Base-by-base conservation (phyloP, 495 filamentous ascomycete genomes). In the Penicillium pancosmium region DNA sequence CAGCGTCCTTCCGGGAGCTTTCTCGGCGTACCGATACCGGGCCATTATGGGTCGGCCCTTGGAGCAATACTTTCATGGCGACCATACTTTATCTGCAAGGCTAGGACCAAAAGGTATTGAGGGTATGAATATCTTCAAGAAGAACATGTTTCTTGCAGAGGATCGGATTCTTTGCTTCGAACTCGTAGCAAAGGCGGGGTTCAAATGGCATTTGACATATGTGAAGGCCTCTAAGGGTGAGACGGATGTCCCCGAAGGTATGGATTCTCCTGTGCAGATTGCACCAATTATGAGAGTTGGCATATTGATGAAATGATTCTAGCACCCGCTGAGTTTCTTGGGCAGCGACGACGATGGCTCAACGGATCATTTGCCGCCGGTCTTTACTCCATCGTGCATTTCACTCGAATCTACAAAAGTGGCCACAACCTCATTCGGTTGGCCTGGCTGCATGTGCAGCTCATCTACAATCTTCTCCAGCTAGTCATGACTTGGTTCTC, bases 301-400 rank as follows among this genome's bases (percentile, higher is more conserved):
- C 19, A 44, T 44, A 44, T 5, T 40, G 49, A 56, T 18, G 27
- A 41, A 19, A 50, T 25, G 15, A 56, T 49, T 40, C 6, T 27
- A 57, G 55, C 55, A 57, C 47, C 48, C 6, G 34, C 92, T 54
- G 91, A 96, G 69, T 95, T 96, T 76, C 95, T 96, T 76, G 86
- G 86, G 43, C 91, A 96, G 74, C 88, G 91, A 73, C 84, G 91
- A 73, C 84, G 91, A 75, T 96, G 91, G 91, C 82, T 95, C 34
- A 96, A 96, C 77, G 91, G 91, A 69, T 95, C 91, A 5, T 95
- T 96, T 66, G 91, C 91, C 11, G 91, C 91, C 66, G 88, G 88
- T 72, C 85, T 95, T 59, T 96, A 96, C 78, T 86, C 92, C 34
- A 79, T 95, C 57, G 94, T 96, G 90, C 92, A 96, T 73, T 96